A percentile compares a stretch with the other conserved stretches of the same genome.
Evolutionary conservation across 331 rosid genomes (phyloP).

Genomic region (Stylosanthes scabra): DNA sequence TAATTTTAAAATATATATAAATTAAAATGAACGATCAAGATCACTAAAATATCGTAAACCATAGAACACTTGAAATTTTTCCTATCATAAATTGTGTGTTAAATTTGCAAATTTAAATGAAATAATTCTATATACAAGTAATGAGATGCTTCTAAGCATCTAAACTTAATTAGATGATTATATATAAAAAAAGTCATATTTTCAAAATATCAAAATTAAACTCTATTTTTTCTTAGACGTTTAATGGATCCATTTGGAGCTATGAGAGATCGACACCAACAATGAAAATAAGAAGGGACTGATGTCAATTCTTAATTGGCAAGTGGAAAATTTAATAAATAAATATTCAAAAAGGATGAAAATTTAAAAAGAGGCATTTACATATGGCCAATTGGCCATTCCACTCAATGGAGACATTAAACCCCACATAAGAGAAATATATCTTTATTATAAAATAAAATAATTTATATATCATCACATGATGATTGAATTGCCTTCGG

Average conservation of each 20-base stretch:
- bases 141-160: no score
- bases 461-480: constrained; percentile 5
- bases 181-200: no score
- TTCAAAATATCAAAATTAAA: no score
- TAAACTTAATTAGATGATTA: no score
- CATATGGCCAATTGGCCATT: neutral
- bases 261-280: neutral
- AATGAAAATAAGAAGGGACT: neutral
- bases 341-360: neutral
- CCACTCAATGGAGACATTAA: constrained; percentile 17
- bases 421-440: constrained; percentile 29
- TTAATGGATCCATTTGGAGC: neutral
- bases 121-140: no score
- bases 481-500: constrained; percentile 31
- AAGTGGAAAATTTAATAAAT: neutral
- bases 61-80: no score
- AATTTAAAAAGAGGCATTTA: neutral
- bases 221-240: neutral
- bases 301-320: neutral
- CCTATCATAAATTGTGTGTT: no score
- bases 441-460: neutral
- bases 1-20: no score
- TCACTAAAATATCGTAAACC: no score
- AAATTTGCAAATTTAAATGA: no score
- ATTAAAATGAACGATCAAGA: no score